Base-by-base conservation (phyloP, 2,329 filamentous ascomycete species). In the Alternaria arbusti region DNA sequence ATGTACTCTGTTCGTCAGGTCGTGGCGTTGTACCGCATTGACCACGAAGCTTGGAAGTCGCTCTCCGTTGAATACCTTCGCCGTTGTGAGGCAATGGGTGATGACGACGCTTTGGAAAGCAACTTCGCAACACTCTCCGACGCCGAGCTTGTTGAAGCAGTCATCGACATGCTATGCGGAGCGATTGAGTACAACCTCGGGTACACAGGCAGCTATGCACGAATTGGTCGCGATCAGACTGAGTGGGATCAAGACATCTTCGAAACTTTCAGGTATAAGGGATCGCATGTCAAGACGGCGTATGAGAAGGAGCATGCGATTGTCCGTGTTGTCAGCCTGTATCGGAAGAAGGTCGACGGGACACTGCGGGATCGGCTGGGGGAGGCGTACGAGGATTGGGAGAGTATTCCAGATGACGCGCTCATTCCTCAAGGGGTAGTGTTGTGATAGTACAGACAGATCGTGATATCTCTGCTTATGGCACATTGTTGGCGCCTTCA, bases 1-100 rank as follows among this genome's bases (percentile, higher is more conserved):
- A 56, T 54, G 44, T 60, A 64, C 20, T 30, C 56, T n/a, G 36
- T 64, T 15, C 56, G 56, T 4, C 61, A 60, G 44, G 44, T 60
- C 7, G 51, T 64, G 6, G 57, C 56, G 15, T 7, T 64, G 6
- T 57, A 57, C 12, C 56, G 51, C 1, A 25, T 52, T 6, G 28
- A 60, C 13, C 36, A 13, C 5, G 25, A 22, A n/a, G 15, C 11
- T 17, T 59, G 59, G 59, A 47, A 22, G 15, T 15, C 22, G n/a
- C 32, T n/a, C 2, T 52, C 54, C 0, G 45, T 52, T 5, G 17
- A 40, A 10, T 32, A 52, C 20, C 44, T 61, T n/a, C 22, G 28
- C 23, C 11, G 6, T 15, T 44, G 17, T 17, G 15, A 52, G n/a
- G 6, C 2, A 13, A 26, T 50, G 13, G 23, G 22, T 8, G 25